Percentiles rank a stretch among this genome's conserved stretches.
phyloP scores from a whole-genome alignment of 305 asterid species.

The Fraxinus floribunda region DNA sequence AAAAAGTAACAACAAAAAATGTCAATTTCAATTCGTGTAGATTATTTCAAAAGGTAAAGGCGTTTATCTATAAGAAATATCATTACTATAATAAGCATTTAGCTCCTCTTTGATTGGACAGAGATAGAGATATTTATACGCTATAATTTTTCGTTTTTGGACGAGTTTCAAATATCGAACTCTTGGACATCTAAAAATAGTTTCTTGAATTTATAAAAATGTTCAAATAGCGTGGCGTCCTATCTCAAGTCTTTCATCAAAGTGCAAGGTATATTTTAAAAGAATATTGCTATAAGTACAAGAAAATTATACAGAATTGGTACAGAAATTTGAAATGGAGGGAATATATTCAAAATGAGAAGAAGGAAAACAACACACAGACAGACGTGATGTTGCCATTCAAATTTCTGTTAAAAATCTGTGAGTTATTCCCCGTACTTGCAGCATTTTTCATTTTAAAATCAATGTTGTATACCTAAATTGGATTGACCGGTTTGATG shows the following conservation, averaged over 20 bases:
- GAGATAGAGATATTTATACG: neutral
- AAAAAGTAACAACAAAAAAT: neutral
- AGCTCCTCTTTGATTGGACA: neutral
- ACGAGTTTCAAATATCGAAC: neutral
- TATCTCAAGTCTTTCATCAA: neutral
- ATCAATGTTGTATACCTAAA: neutral
- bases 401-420: too few relatives aligned
- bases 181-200: neutral
- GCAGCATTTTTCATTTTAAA: too few relatives aligned
- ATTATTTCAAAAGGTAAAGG: neutral
- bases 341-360: too few relatives aligned
- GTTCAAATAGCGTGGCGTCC: neutral
- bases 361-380: too few relatives aligned
- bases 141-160: neutral
- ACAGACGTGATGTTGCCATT: too few relatives aligned
- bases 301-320: too few relatives aligned
- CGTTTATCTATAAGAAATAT: neutral
- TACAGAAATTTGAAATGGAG: too few relatives aligned
- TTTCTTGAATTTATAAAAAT: neutral
- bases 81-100: neutral
- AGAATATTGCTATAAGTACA: too few relatives aligned
- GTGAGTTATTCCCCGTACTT: too few relatives aligned
- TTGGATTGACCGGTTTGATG: neutral
- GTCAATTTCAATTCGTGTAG: neutral
- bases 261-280: neutral